Percentiles rank a stretch among this genome's conserved stretches.
Evolutionary conservation across 225 moss, liverwort and hornwort genomes (phyloP).

Genomic region (Lunularia cruciata): DNA sequence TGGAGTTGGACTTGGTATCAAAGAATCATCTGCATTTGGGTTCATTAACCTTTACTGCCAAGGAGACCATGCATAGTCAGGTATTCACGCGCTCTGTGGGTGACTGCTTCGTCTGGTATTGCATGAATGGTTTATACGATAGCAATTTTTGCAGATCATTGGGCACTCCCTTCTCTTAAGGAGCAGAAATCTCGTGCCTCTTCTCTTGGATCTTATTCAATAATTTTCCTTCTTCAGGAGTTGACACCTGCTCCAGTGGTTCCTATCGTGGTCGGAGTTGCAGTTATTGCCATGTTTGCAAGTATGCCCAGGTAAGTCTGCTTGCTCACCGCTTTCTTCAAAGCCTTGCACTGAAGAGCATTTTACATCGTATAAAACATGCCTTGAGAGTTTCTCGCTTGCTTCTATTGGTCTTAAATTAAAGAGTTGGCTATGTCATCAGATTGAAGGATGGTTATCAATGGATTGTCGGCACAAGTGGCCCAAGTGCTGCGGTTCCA

Average conservation of each 20-base stretch:
- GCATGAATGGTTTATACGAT: no score
- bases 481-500: slow-evolving; percentile 32
- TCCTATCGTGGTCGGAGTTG: slow-evolving; percentile 69
- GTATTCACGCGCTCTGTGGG: slow-evolving; percentile 11
- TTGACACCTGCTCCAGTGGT: slow-evolving; percentile 80
- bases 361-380: neutral
- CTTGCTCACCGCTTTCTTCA: neutral
- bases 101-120: neutral
- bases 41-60: slow-evolving; percentile 54
- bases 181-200: neutral
- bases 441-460: slow-evolving; percentile 81
- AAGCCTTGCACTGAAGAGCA: neutral
- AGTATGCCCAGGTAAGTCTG: slow-evolving; percentile 60
- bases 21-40: slow-evolving; percentile 55
- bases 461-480: slow-evolving; percentile 48
- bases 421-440: no score
- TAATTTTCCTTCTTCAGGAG: slow-evolving; percentile 41
- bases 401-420: neutral
- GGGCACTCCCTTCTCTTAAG: neutral
- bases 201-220: neutral
- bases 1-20: slow-evolving; percentile 63
- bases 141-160: no score
- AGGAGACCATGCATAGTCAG: slow-evolving; percentile 62
- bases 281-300: slow-evolving; percentile 66
- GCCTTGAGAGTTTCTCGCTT: neutral